A percentile compares a stretch with the other conserved stretches of the same genome.
phyloP scores from a whole-genome alignment of 2,329 filamentous ascomycete species.

The Colletotrichum lindemuthianum region DNA sequence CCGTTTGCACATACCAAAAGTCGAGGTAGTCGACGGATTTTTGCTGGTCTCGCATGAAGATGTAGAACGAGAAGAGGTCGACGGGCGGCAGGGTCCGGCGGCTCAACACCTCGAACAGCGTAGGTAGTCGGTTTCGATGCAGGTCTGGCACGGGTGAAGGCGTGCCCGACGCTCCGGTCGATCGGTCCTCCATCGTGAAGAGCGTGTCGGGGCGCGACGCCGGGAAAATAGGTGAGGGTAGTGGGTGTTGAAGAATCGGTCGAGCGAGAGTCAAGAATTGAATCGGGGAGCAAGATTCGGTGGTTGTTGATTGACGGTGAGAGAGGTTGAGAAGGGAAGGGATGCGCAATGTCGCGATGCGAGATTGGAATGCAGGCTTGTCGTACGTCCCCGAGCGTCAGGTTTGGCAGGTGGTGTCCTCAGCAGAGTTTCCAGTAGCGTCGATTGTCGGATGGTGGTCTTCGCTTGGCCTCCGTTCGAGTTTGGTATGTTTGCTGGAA shows the following conservation, averaged over 20 bases:
- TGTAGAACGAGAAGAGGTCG: conserved; percentile 98
- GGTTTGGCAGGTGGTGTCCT: conserved; percentile 25
- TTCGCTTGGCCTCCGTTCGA: conserved; percentile 8
- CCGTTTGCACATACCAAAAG: conserved; percentile 78
- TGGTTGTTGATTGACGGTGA: conserved; percentile 7
- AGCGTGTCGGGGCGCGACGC: conserved; percentile 1
- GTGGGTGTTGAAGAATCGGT: neutral
- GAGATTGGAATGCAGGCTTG: conserved; percentile 18
- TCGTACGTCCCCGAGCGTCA: neutral
- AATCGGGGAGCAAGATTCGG: conserved; percentile 1
- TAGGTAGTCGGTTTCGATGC: conserved; percentile 86
- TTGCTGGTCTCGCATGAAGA: conserved; percentile 99
- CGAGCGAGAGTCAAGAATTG: neutral
- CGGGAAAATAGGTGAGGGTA: neutral
- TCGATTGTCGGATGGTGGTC: conserved; percentile 13
- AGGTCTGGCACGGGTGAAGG: conserved; percentile 68
- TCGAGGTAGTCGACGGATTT: conserved; percentile 97
- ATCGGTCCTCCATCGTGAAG: conserved; percentile 48
- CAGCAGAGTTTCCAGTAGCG: conserved; percentile 14
- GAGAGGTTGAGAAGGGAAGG: conserved; percentile 11
- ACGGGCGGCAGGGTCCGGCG: conserved; percentile 94
- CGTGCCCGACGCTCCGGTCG: conserved; percentile 43
- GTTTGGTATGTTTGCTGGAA: neutral
- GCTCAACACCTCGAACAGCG: conserved; percentile 94
- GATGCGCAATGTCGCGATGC: conserved; percentile 16